Percentiles rank a stretch among this genome's conserved stretches.
Conservation (phyloP, 768 basidiomycete genomes). For the Cyclocybe cylindracea region DNA sequence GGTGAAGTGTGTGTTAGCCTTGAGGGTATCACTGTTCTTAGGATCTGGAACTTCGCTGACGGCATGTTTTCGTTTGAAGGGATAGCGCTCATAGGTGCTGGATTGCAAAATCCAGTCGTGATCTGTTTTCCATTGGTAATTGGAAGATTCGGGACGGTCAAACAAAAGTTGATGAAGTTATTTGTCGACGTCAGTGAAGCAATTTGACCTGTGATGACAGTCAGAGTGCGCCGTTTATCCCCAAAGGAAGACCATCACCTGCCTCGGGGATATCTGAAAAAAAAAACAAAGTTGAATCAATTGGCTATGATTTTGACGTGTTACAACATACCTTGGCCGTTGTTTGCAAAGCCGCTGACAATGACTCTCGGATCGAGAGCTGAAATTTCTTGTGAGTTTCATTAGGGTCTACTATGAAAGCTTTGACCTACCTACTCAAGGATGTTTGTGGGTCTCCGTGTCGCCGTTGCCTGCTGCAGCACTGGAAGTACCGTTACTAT, state of each 20-base stretch:
- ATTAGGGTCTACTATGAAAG: neutral
- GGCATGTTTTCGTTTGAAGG: conserved; percentile 49
- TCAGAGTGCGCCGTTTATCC: conserved; percentile 46
- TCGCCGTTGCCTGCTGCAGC: conserved; percentile 17
- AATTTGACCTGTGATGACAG: conserved; percentile 49
- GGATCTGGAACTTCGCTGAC: conserved; percentile 48
- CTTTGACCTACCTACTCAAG: conserved; percentile 24
- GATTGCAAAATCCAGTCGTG: conserved; percentile 59
- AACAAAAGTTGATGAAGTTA: conserved; percentile 67
- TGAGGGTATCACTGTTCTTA: conserved; percentile 43
- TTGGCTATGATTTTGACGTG: neutral
- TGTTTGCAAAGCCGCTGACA: conserved; percentile 52
- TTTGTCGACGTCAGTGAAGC: conserved; percentile 56
- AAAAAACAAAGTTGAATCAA: neutral
- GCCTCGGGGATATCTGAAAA: conserved; percentile 26
- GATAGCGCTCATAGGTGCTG: conserved; percentile 59
- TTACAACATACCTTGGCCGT: conserved; percentile 41
- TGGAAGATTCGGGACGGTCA: conserved; percentile 45
- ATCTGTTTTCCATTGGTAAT: conserved; percentile 60
- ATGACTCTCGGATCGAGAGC: conserved; percentile 49
- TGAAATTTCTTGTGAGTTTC: conserved; percentile 1
- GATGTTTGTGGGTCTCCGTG: conserved; percentile 45
- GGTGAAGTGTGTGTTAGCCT: conserved; percentile 50
- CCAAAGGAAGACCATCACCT: conserved; percentile 41
- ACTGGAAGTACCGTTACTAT: conserved; percentile 20